Evolutionary conservation across 495 filamentous ascomycete genomes (phyloP).

Genomic region (Aspergillus leporis): DNA sequence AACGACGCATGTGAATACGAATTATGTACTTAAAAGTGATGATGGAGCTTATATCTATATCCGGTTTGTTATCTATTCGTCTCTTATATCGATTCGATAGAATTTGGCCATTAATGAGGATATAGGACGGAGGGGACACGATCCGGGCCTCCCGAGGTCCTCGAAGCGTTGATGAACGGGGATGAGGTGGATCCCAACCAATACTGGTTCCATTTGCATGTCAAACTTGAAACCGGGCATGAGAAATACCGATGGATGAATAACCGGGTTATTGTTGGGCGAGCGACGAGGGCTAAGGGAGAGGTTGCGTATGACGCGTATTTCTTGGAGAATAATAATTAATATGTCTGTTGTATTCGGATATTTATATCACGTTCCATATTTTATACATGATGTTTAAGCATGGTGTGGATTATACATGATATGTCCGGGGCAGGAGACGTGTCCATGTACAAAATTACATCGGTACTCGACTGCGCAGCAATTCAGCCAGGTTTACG

Average conservation of each 20-base stretch:
- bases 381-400: neutral
- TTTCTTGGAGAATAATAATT: constrained; percentile 28
- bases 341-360: neutral
- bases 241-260: constrained; percentile 39
- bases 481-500: constrained; percentile 36
- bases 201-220: constrained; percentile 37
- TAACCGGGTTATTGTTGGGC: constrained; percentile 32
- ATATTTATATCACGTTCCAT: neutral
- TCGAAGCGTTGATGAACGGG: constrained; percentile 32
- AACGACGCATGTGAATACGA: constrained; percentile 34
- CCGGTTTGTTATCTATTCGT: constrained; percentile 16
- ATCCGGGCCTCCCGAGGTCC: constrained; percentile 29
- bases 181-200: constrained; percentile 27
- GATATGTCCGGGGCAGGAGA: neutral
- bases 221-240: constrained; percentile 33
- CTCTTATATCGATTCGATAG: neutral
- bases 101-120: neutral
- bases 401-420: neutral
- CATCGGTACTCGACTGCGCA: constrained; percentile 20
- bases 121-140: constrained; percentile 30
- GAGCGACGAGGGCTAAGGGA: constrained; percentile 28
- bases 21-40: constrained; percentile 32
- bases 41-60: constrained; percentile 33
- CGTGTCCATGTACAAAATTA: neutral
- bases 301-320: constrained; percentile 36